Evolutionary conservation across 164 flowering plant genomes (phyloP).

Genomic region (Warburgia ugandensis): DNA sequence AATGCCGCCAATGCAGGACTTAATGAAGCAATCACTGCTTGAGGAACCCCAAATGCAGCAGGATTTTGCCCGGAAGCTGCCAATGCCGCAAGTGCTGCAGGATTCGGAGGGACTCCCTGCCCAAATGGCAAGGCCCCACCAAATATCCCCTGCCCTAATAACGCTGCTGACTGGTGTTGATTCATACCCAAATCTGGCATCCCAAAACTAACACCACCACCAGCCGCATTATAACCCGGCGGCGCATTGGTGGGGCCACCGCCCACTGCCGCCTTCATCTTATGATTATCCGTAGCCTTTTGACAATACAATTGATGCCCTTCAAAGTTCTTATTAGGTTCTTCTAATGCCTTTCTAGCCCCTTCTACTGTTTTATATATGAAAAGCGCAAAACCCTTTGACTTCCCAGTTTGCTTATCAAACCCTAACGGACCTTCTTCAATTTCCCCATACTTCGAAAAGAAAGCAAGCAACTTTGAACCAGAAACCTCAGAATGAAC

Average conservation of each 20-base stretch:
- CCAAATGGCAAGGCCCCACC: constrained; percentile 16
- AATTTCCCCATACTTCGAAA: constrained; percentile 31
- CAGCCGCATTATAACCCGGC: neutral
- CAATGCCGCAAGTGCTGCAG: constrained; percentile 24
- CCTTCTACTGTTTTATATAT: constrained; percentile 29
- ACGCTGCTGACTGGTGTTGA: constrained; percentile 10
- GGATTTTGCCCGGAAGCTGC: constrained; percentile 33
- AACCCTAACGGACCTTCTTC: constrained; percentile 39
- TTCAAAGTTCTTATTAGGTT: constrained; percentile 29
- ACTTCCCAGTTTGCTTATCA: constrained; percentile 30
- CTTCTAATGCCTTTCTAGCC: constrained; percentile 29
- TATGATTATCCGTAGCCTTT: constrained; percentile 26
- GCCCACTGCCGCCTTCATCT: constrained; percentile 7
- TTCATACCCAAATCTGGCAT: constrained; percentile 9
- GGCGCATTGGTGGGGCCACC: neutral
- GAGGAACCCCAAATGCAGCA: constrained; percentile 25
- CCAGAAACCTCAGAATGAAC: constrained; percentile 19
- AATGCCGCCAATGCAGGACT: constrained; percentile 19
- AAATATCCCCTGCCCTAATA: constrained; percentile 19
- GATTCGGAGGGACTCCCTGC: constrained; percentile 16
- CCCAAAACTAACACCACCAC: constrained; percentile 6
- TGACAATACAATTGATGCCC: constrained; percentile 30
- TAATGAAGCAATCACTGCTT: constrained; percentile 17
- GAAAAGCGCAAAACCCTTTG: constrained; percentile 32
- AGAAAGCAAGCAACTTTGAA: constrained; percentile 18